Conservation (phyloP, 495 filamentous ascomycete species). For the Clohesyomyces aquaticus region DNA sequence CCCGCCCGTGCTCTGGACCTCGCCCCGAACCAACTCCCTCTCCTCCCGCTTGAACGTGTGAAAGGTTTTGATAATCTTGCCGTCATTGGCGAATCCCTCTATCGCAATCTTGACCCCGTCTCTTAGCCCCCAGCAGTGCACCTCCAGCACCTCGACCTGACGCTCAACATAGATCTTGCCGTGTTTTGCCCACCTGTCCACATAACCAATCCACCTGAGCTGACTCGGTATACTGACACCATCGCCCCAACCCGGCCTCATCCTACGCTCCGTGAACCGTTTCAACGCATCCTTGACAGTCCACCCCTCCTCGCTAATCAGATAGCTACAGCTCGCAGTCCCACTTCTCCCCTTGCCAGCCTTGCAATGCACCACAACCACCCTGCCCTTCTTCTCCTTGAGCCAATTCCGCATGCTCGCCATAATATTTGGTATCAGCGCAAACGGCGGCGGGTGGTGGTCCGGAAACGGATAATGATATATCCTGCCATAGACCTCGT, state of each 20-base stretch:
- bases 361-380: constrained; percentile 94
- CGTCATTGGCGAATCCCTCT: constrained; percentile 84
- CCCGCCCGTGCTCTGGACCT: constrained; percentile 49
- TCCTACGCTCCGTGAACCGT: constrained; percentile 83
- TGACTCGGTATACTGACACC: constrained; percentile 96
- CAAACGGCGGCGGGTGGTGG: constrained; percentile 94
- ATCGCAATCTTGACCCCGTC: constrained; percentile 87
- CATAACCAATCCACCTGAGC: constrained; percentile 84
- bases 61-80: constrained; percentile 79
- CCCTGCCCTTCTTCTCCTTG: constrained; percentile 59
- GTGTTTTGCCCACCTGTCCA: constrained; percentile 78
- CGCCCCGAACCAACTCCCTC: constrained; percentile 63
- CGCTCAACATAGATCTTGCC: constrained; percentile 83
- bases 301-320: constrained; percentile 92
- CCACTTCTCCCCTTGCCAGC: constrained; percentile 94
- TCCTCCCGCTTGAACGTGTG: constrained; percentile 79
- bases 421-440: constrained; percentile 82
- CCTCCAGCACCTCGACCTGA: constrained; percentile 79
- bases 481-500: constrained; percentile 79
- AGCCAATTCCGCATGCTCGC: constrained; percentile 90
- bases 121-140: constrained; percentile 87
- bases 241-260: constrained; percentile 83
- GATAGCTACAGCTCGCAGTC: constrained; percentile 82
- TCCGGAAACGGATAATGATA: constrained; percentile 95
- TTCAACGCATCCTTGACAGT: constrained; percentile 73